phyloP scores from a whole-genome alignment of 106 monocot genomes.

The Allium sativum region DNA sequence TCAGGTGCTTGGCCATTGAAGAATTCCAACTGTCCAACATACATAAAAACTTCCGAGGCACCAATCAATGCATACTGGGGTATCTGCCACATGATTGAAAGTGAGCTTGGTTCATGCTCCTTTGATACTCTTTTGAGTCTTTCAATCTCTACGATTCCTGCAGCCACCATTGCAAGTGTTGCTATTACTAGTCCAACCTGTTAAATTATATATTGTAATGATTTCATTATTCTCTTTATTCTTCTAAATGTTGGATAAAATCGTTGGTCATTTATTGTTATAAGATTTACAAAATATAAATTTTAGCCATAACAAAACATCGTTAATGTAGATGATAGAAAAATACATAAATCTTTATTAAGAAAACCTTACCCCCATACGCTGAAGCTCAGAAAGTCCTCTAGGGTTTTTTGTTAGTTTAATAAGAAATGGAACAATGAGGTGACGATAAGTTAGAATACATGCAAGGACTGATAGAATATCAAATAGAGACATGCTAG shows the following conservation, averaged over 20 bases:
- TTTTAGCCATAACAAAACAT: too few relatives aligned
- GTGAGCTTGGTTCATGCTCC: conserved; percentile 17
- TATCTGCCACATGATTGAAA: conserved; percentile 49
- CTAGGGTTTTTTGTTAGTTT: conserved; percentile 20
- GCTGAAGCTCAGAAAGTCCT: conserved; percentile 54
- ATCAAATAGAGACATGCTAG: conserved; percentile 71
- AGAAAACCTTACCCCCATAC: conserved; percentile 30
- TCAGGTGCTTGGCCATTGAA: conserved; percentile 58
- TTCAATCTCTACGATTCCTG: conserved; percentile 31
- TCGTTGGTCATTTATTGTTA: too few relatives aligned
- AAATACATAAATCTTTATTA: too few relatives aligned
- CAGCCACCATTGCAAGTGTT: conserved; percentile 38
- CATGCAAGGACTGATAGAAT: conserved; percentile 42
- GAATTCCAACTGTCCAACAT: conserved; percentile 54
- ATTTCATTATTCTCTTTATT: too few relatives aligned
- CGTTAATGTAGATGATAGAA: too few relatives aligned
- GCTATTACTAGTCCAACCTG: conserved; percentile 32
- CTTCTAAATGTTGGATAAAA: too few relatives aligned
- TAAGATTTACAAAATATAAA: too few relatives aligned
- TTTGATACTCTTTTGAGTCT: conserved; percentile 19
- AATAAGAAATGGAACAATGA: conserved; percentile 19
- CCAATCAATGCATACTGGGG: conserved; percentile 55
- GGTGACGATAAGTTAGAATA: conserved; percentile 32
- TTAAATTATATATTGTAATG: too few relatives aligned
- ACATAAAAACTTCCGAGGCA: conserved; percentile 61